phyloP scores from a whole-genome alignment of 371 early-diverging fungal genomes.

The Fennellomyces sp. region DNA sequence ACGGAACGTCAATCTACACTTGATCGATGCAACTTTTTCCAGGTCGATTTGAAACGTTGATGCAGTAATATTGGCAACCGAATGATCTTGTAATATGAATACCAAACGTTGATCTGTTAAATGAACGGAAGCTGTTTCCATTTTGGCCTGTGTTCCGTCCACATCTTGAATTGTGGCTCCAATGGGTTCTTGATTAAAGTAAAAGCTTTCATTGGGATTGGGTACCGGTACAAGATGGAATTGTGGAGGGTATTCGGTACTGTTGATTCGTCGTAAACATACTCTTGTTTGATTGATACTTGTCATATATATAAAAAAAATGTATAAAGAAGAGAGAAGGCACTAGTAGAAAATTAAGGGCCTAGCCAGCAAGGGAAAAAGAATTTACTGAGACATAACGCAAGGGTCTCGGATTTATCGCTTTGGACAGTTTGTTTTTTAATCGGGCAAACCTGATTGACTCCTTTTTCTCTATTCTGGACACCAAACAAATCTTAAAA shows the following conservation, averaged over 20 bases:
- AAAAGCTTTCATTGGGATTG: conserved; percentile 12
- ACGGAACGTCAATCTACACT: neutral
- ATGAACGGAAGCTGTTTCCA: conserved; percentile 10
- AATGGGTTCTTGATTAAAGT: conserved; percentile 12
- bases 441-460: too few relatives aligned
- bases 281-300: neutral
- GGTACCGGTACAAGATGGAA: conserved; percentile 8
- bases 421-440: too few relatives aligned
- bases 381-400: neutral
- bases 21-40: conserved; percentile 9
- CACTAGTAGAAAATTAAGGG: neutral
- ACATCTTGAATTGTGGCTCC: neutral
- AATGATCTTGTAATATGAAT: conserved; percentile 9
- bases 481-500: neutral
- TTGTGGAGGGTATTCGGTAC: neutral
- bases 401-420: conserved; percentile 6
- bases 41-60: conserved; percentile 12
- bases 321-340: neutral
- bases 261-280: neutral
- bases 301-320: neutral
- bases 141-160: neutral
- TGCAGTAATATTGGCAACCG: neutral
- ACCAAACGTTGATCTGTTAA: conserved; percentile 14
- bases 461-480: neutral
- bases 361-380: too few relatives aligned